Evolutionary conservation across 1,139 yeast genomes (phyloP), one percentile per base, ranked within the genome.

Genomic region (Blastobotrys ciferrii): DNA sequence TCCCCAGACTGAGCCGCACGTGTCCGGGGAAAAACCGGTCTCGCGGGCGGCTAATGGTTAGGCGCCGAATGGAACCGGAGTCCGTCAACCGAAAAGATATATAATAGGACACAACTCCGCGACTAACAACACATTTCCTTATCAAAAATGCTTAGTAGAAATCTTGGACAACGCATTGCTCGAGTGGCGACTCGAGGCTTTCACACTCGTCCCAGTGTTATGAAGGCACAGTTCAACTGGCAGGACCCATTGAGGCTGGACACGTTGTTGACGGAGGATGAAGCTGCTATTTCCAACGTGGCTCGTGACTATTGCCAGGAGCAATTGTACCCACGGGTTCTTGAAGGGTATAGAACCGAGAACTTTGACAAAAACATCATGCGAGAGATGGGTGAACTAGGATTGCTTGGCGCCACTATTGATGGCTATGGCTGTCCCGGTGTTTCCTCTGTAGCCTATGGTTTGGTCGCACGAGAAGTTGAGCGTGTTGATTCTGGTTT

Each of bases 371-470:
- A 56, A 49, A 53, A 59, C 23, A 57, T 70, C 43, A 60, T 71
- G 71, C 58, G 58, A 28, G 73, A 71, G 52, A 65, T 72, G 63
- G 76, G 76, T n/a, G 69, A 67, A 46, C 58, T 71, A 19, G 76
- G 76, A 4, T 62, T 72, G 14, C 61, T 72, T 32, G 76, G 76
- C 1, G 58, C 74, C 25, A 69, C 72, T 14, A 67, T 72, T 48
- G 63, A 67, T 23, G 76, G 75, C 17, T 72, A 71, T 55, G 76
- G 76, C 2, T 71, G 76, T 48, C 67, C 74, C 2, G 76, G 75
- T 9, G 70, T 67, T 13, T 64, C 69, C 38, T 63, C 71, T 7
- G 73, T 69, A 6, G 72, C 73, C 5, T 72, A 72, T 52, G 76
- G 76, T 3, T 58, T 71, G 32, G 64, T 71, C 50, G 74, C 76